Base-by-base conservation (phyloP, 306 rosid species). In the Crotalaria pallida region DNA sequence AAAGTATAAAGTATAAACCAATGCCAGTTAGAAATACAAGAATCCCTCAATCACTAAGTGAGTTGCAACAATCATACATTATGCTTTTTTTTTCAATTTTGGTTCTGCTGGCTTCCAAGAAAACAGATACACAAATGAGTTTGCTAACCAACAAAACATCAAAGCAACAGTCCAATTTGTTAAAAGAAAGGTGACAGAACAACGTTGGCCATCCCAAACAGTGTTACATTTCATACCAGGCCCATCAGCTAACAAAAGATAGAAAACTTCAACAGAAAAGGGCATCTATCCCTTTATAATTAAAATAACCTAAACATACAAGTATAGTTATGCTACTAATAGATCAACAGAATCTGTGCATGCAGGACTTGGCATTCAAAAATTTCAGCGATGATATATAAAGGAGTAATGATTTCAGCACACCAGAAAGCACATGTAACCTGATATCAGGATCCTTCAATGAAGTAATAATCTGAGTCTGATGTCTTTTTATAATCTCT, bases 381-480 rank as follows among this genome's bases (percentile, higher is more conserved):
- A 56, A 40, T 55, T 3, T n/a, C 13, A 48, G 40, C 10, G 50
- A 12, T 40, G 41, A 15, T 44, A 27, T 23, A 65, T 17, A 41
- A 58, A 43, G 21, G 36, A 31, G 41, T 40, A 33, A 50, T 26
- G 58, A 71, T 48, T 34, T 62, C 48, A 34, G 67, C 66, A 67
- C 50, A 69, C n/a, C 66, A 52, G 69, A 47, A 22, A 65, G 58
- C 51, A 71, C 65, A 44, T 53, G 60, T 67, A 55, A 89, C 96
- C 96, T 89, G 87, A 89, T 87, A 66, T 89, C 96, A 10, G 96
- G 96, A 84, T 89, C 92, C 83, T 89, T 89, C 73, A 87, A 77
- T 10, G 96, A 89, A 59, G 92, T 89, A 74, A 87, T 83, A 71
- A 89, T 89, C 78, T 89, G 96, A 73, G 96, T 88, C 75, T 89